Base-by-base conservation (phyloP, 108 stramenopile species). In the Aurantiochytrium sp. region DNA sequence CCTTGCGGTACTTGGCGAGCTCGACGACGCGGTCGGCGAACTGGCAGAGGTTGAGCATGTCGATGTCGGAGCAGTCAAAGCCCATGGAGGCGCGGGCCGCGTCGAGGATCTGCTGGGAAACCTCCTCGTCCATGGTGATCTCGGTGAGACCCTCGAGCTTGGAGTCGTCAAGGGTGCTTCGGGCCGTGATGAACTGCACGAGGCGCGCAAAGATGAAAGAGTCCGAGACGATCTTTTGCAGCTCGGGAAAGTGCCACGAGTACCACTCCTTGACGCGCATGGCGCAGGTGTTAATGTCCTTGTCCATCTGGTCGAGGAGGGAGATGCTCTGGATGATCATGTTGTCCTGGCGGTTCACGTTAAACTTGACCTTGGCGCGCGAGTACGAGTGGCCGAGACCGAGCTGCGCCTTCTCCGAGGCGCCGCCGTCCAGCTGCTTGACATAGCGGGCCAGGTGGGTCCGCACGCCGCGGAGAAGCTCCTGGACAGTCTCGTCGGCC, bases 271-370 rank as follows among this genome's bases (percentile, higher is more conserved):
- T 91, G 42, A 98, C 96, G 53, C 99, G 92, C 99, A 99, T 99
- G 65, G 98, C 97, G 91, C 98, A 98, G 34, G 98, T 99, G 90
- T 99, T 99, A 24, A 99, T 87, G 91, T 99, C 99, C 93, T 99
- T 99, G 90, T 99, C 99, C 93, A 99, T 93, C 90, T 98, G 97
- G 93, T 99, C 99, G 86, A 99, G 92, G 10, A 99, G 94, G 88
- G 96, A 97, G 92, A 99, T 99, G 86, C 96, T 94, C 88, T 99
- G 99, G 90, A 99, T 99, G 91, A 99, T 98, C 99, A 99, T 99
- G 87, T 98, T 99, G 90, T 99, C 99, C 53, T 96, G 94, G 10
- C 98, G 93, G 37, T 96, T 97, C 53, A 98, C 98, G 89, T 99
- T 98, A 93, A 99, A 98, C 93, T 99, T 99, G 37, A 99, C 97